Percentiles rank a stretch among this genome's conserved stretches.
Evolutionary conservation across 164 flowering plant species (phyloP).

Genomic region (Piper longum): DNA sequence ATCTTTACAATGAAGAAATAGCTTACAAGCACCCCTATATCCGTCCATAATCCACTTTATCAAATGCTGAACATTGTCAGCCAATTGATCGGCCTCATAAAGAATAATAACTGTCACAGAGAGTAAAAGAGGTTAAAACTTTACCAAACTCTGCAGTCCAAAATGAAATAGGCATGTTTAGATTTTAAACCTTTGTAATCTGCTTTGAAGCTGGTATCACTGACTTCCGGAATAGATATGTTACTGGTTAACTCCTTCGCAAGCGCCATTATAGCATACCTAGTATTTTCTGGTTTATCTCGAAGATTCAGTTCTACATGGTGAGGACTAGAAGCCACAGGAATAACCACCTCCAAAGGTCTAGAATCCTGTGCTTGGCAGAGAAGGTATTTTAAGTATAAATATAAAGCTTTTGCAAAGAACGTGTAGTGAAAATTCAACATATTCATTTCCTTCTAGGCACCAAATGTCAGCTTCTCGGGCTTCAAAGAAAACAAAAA

Average conservation of each 20-base stretch:
- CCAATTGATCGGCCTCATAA: constrained; percentile 48
- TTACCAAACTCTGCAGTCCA: background rate
- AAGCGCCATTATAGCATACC: constrained; percentile 48
- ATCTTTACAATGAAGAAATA: constrained; percentile 62
- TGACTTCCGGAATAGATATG: constrained; percentile 38
- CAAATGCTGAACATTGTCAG: constrained; percentile 49
- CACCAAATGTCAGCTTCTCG: no score
- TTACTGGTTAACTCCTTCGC: constrained; percentile 43
- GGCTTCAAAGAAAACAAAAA: no score
- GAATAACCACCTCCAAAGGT: constrained; percentile 33
- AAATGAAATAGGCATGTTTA: background rate
- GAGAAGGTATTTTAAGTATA: background rate
- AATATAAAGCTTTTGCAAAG: no score
- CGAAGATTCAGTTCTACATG: constrained; percentile 57
- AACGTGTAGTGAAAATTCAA: no score
- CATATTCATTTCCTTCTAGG: no score
- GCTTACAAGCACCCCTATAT: constrained; percentile 53
- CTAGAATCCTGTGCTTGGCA: constrained; percentile 36
- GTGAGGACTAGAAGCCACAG: constrained; percentile 52
- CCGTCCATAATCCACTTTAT: constrained; percentile 73
- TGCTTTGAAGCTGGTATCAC: constrained; percentile 28
- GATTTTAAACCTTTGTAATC: constrained; percentile 45
- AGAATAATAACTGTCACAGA: constrained; percentile 45
- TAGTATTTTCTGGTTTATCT: constrained; percentile 33
- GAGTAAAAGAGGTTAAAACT: constrained; percentile 4